These are phyloP conservation scores for Graphiopsis chlorocephala DNA, from an alignment of 2,329 filamentous ascomycete genomes.

Conservation along the genomic window DNA sequence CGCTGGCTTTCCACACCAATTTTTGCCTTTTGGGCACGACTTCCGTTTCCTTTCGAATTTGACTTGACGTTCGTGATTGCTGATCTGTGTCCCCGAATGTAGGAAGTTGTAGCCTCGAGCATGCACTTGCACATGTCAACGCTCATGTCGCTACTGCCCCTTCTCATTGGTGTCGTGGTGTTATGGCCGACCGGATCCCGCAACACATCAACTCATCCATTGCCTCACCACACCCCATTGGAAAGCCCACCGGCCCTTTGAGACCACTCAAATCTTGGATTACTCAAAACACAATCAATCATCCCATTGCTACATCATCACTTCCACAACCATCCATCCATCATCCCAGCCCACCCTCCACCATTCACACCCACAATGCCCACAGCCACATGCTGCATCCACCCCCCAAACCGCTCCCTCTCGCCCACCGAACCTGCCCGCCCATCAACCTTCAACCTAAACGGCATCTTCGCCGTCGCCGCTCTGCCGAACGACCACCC, in stretches of 20 bases:
- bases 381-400: conserved; percentile 23
- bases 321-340: not conserved
- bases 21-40: not conserved
- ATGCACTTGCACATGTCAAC: not conserved
- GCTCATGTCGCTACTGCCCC: not conserved
- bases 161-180: not conserved
- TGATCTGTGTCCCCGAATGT: not conserved
- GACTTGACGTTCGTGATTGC: not conserved
- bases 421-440: conserved; percentile 12
- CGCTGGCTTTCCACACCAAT: conserved; percentile 5
- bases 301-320: conserved; percentile 9
- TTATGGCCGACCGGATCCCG: not conserved
- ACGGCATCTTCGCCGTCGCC: conserved; percentile 28
- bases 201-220: not conserved
- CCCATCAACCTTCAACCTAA: conserved; percentile 10
- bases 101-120: not conserved
- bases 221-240: not conserved
- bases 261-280: not conserved
- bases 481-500: conserved; percentile 33
- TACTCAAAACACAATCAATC: not conserved
- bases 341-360: not conserved
- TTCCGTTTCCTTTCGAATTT: not conserved
- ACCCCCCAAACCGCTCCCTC: conserved; percentile 24
- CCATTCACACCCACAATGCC: not conserved
- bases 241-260: not conserved